Evolutionary conservation across 306 rosid species (phyloP), one percentile per base, ranked within the genome.

Genomic region (Sphenostylis stenocarpa): DNA sequence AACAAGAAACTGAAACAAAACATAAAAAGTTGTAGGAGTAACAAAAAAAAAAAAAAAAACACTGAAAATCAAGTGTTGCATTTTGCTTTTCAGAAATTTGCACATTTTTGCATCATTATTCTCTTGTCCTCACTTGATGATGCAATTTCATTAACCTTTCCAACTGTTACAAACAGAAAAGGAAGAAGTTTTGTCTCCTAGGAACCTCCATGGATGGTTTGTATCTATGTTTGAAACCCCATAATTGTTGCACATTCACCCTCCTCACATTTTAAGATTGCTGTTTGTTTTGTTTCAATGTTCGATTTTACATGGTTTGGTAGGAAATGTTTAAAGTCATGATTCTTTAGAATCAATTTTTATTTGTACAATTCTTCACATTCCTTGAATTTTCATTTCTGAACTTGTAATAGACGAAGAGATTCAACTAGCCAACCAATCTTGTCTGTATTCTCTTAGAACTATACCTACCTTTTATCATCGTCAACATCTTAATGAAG

Each of bases 131-230:
- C 6, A 33, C 34, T 38, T 63, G 11, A 31, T 29, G 31, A 38
- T 33, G 74, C 69, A 62, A 56, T 73, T 73, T 44, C 56, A 17
- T 72, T 33, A 16, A 20, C 43, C 56, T 83, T 43, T 75, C 74
- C 72, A 19, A 14, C 77, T 49, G 20, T 23, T 43, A 72, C 51
- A 26, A 71, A 62, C 45, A 70, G 43, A 44, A 65, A 74, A 24
- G 68, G 13, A 15, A 76, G 28, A 61, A 38, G 56, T 52, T 49
- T 41, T 72, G 70, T 60, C 43, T 36, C 55, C 63, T 33, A 64
- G 56, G 66, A 64, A 26, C 0, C 11, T 3, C 15, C 16, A 15
- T 14, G 44, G 44, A 31, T n/a, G 29, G 29, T 17, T 36, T 19
- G n/a, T 9, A 19, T n/a, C 2, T 13, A 57, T 2, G 17, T 1